Evolutionary conservation across 2,329 filamentous ascomycete genomes (phyloP), one percentile per base, ranked within the genome.

Genomic region (Epichloe sylvatica): DNA sequence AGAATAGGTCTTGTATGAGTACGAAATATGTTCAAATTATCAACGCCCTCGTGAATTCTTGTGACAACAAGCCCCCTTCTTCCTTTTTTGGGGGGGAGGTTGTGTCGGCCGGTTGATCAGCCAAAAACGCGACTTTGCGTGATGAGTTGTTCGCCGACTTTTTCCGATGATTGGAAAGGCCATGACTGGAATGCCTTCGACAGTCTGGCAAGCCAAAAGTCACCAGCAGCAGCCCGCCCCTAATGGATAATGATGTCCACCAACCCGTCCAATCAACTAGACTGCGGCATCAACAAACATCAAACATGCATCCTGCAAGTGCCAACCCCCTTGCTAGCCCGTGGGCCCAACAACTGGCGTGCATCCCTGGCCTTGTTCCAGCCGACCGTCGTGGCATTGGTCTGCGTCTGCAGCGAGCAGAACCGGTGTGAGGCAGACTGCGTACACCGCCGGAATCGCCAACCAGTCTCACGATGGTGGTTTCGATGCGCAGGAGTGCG

Each of bases 321-420:
- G 56, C 53, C 57, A 55, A 55, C 57, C 41, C 19, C 39, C 21
- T 44, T 37, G 3, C 43, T 34, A 36, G 30, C 47, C 35, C 34
- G 40, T 40, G 19, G 19, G 17, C 21, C 54, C 57, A 49, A 51
- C 57, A 49, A 51, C 57, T 52, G 53, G 52, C 56, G 55, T 59
- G 57, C 58, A 55, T 45, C 37, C 56, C 57, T 59, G 51, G 54
- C 58, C 54, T 51, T 56, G 59, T 56, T 57, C 58, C 19, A 33
- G 30, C 33, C 62, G 62, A 63, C 62, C 60, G 59, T 68, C 65
- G 65, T 69, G 66, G 66, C 66, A 67, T 52, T 45, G 55, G 38
- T 23, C 19, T 40, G 38, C 39, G 30, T 41, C 39, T 21, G 19
- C 17, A 17, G 39, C n/a, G 17, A 13, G 8, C 19, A 12, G 6